Base-by-base conservation (phyloP, 2,329 filamentous ascomycete genomes). In the Botrytis paeoniae region DNA sequence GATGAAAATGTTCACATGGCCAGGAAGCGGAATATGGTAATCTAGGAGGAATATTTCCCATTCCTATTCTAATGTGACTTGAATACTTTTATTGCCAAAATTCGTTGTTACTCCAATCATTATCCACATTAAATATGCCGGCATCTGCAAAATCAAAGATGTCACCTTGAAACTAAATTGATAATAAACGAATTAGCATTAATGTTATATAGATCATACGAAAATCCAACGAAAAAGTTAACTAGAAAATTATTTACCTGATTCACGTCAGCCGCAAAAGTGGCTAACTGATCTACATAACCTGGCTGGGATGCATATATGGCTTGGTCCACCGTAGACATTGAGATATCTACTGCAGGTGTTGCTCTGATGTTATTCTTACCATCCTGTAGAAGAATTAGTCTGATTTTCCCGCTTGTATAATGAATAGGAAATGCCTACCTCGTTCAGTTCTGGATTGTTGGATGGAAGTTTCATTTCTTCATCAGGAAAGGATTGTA, bases 31-130 rank as follows among this genome's bases (percentile, higher is more conserved):
- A 41, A 8, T 20, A 12, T n/a, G 10, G 54, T 14, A 4, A 57
- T 7, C 8, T n/a, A 35, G 63, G 25, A 41, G 48, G 64, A 41
- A 41, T 32, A 41, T 54, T 22, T 57, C 35, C 39, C n/a, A 29
- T 54, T 68, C 35, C 25, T 68, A 41, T 20, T 64, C 18, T 57
- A 32, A 48, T 25, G 20, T 57, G 35, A 32, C 29, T 8, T 22
- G 9, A 57, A 43, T 41, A 57, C 37, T 43, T 68, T 41, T 57
- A 69, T 57, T 69, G 65, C 65, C 65, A 69, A 57, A 41, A 59
- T 4, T 59, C 65, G 39, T 57, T 69, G 32, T 41, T 32, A 57
- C 65, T 69, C 65, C 65, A 69, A 57, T 69, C 65, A 69, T 69
- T 69, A 41, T 69, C 65, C 9, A 57, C 35, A 57, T 59, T 69